A percentile compares a stretch with the other conserved stretches of the same genome.
Evolutionary conservation across 306 rosid species (phyloP).

Genomic region (Inga oerstediana): DNA sequence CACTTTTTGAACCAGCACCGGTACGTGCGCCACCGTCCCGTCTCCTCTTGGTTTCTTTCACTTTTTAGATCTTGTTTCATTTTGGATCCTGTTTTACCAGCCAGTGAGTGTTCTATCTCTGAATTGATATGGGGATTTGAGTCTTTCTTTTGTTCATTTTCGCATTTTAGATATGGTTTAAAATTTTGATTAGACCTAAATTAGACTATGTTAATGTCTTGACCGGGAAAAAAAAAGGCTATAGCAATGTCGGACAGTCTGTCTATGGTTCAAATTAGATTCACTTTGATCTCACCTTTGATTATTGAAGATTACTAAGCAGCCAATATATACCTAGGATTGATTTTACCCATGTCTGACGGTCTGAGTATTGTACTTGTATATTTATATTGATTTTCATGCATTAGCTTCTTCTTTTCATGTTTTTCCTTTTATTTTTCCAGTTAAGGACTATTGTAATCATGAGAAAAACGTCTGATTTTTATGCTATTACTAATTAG

Average conservation of each 20-base stretch:
- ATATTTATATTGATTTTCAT: background rate
- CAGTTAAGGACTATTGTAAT: background rate
- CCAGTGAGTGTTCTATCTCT: background rate
- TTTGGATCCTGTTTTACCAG: background rate
- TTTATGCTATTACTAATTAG: background rate
- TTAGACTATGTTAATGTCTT: background rate
- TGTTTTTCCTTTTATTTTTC: no score
- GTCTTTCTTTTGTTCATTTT: no score
- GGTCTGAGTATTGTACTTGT: no score
- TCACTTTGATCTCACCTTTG: background rate
- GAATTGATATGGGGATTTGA: background rate
- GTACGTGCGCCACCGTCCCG: background rate
- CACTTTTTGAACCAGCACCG: background rate
- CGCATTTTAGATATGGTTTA: background rate
- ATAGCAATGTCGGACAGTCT: background rate
- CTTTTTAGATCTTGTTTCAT: background rate
- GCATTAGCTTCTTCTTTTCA: background rate
- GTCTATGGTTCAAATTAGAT: background rate
- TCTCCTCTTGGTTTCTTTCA: background rate
- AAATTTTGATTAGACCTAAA: background rate
- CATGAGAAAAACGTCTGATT: background rate
- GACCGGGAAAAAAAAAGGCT: background rate
- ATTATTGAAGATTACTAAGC: background rate
- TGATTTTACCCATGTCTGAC: background rate
- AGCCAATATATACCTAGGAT: background rate